Base-by-base conservation (phyloP, 1,284 basidiomycete genomes). In the Microstroma glucosiphilum region DNA sequence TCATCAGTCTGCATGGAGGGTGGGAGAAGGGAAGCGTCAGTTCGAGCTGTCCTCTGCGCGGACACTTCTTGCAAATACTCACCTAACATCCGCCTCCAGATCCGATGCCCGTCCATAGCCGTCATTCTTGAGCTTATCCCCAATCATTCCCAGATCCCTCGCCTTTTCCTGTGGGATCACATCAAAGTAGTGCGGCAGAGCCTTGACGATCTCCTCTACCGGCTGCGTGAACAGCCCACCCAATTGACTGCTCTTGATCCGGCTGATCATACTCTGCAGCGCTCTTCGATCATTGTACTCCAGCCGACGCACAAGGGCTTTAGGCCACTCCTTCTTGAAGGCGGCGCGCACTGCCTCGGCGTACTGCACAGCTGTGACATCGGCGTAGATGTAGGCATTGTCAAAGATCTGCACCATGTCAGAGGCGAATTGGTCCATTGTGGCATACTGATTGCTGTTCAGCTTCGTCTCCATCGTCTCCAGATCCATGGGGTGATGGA, bases 331-430 rank as follows among this genome's bases (percentile, higher is more conserved):
- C 19, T 25, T 17, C 73, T 86, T 70, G 81, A 87, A 89, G 82
- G 87, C 92, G 6, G 81, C 83, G 59, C 83, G 85, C 78, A 96
- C 89, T 30, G 92, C 84, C 3, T 81, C 80, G 0, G 90, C 90
- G 69, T 87, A 88, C 56, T 83, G 81, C 56, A 85, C 83, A 1
- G 91, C 89, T 67, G 86, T 87, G 0, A 91, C 92, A 25, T 25
- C 84, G 0, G 73, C 70, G 6, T 76, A 75, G 53, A 78, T 78
- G 66, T 75, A 78, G 71, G 74, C 84, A 79, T 99, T 99, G 75
- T 81, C 83, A 73, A 96, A 89, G 60, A 97, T 86, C 11, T 94
- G 85, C 65, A 90, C 86, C 61, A 91, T 82, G 73, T 97, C 94
- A 63, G 84, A 83, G 42, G 85, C 87, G 68, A 98, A 88, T 1